phyloP scores from a whole-genome alignment of 176 grass and related monocot species.

The Bolboschoenus planiculmis region DNA sequence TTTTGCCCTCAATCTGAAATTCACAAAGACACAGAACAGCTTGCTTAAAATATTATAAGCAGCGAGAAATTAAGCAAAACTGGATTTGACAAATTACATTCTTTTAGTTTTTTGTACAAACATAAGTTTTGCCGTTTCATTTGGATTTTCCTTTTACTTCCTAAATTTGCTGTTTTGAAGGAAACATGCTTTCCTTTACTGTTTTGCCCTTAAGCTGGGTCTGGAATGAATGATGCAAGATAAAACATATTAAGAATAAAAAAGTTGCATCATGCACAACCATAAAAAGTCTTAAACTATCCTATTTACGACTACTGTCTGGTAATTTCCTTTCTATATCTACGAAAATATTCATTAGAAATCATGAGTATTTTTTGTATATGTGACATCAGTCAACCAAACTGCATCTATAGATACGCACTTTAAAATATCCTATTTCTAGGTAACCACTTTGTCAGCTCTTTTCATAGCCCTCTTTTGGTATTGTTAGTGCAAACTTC shows the following conservation, averaged over 20 bases:
- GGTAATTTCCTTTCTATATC: background rate
- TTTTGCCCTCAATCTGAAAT: constrained; percentile 63
- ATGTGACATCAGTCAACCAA: background rate
- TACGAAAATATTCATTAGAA: background rate
- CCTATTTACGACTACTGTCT: background rate
- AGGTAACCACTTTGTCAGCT: background rate
- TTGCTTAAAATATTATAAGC: background rate
- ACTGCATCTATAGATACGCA: background rate
- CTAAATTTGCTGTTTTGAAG: background rate
- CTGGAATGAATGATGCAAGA: background rate
- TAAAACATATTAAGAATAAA: background rate
- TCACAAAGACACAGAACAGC: background rate
- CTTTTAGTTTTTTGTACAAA: background rate
- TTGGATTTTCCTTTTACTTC: background rate
- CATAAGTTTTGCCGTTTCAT: background rate
- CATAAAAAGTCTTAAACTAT: background rate
- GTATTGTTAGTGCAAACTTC: background rate
- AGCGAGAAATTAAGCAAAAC: background rate
- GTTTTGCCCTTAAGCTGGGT: background rate
- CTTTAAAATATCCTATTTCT: background rate
- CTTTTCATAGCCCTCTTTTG: background rate
- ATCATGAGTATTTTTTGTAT: background rate
- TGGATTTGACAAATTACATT: background rate
- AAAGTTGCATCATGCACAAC: background rate
- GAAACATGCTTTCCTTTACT: background rate